phyloP scores from a whole-genome alignment of 306 rosid species.

The Corylus avellana region DNA sequence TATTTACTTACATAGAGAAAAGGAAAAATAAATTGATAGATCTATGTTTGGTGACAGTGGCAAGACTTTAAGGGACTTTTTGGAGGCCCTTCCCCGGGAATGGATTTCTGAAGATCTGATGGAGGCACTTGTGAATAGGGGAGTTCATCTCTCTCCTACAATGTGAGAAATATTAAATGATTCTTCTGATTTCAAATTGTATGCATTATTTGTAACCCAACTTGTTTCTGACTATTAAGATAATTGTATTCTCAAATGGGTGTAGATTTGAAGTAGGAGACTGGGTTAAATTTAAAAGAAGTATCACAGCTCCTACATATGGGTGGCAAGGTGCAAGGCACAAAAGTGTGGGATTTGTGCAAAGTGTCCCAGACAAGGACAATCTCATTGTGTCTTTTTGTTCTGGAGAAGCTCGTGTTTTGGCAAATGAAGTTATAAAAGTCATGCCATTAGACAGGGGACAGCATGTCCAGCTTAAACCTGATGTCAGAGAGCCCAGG shows the following conservation, averaged over 20 bases:
- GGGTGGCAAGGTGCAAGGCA: slow-evolving; percentile 93
- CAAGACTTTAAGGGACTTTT: slow-evolving; percentile 80
- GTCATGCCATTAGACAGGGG: slow-evolving; percentile 95
- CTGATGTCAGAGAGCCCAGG: slow-evolving; percentile 92
- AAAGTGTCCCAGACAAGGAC: slow-evolving; percentile 72
- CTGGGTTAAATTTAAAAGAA: slow-evolving; percentile 93
- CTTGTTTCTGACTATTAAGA: slow-evolving; percentile 17
- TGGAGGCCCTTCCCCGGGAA: slow-evolving; percentile 93
- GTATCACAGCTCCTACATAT: slow-evolving; percentile 63
- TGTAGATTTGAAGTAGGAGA: slow-evolving; percentile 86
- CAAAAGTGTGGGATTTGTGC: slow-evolving; percentile 95
- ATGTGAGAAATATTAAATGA: slow-evolving; percentile 45
- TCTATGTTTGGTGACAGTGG: slow-evolving; percentile 65
- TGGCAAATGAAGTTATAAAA: slow-evolving; percentile 81
- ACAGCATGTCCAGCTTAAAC: slow-evolving; percentile 90
- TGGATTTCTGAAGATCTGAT: slow-evolving; percentile 95
- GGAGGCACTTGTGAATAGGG: slow-evolving; percentile 77
- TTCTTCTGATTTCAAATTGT: slow-evolving; percentile 23
- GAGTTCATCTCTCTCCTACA: slow-evolving; percentile 79
- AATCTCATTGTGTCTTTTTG: slow-evolving; percentile 86
- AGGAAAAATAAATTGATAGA: not conserved
- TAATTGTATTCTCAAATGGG: slow-evolving; percentile 19
- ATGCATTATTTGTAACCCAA: slow-evolving; percentile 21
- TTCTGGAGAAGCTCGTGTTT: slow-evolving; percentile 87
- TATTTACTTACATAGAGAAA: slow-evolving; percentile 11